Percentiles rank a stretch among this genome's conserved stretches.
These are phyloP conservation scores for Pythium dissotocum DNA, from an alignment of 352 stramenopile genomes.

Conservation along the genomic window DNA sequence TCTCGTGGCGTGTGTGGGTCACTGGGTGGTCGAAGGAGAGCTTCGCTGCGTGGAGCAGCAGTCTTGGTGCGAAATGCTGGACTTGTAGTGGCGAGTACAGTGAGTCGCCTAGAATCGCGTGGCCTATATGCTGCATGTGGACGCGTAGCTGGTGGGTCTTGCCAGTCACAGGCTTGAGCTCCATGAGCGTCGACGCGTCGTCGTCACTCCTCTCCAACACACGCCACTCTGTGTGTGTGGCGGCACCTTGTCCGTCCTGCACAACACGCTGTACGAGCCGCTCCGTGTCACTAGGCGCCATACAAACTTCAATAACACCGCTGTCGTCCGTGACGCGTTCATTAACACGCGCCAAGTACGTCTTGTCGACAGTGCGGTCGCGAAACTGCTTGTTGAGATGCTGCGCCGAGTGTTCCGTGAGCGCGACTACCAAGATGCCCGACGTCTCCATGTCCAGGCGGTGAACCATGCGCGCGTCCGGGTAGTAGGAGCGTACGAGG, in stretches of 20 bases:
- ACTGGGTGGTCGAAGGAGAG: slow-evolving; percentile 22
- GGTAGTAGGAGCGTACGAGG: slow-evolving; percentile 43
- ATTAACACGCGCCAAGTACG: slow-evolving; percentile 56
- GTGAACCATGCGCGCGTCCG: slow-evolving; percentile 70
- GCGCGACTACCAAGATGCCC: slow-evolving; percentile 63
- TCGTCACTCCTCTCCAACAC: slow-evolving; percentile 30
- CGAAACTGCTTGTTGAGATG: slow-evolving; percentile 71
- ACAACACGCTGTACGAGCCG: slow-evolving; percentile 59
- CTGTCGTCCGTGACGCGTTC: slow-evolving; percentile 35
- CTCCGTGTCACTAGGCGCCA: slow-evolving; percentile 50
- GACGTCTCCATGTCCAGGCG: slow-evolving; percentile 80
- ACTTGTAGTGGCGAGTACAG: slow-evolving; percentile 75
- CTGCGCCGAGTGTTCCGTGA: slow-evolving; percentile 59
- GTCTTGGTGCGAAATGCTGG: slow-evolving; percentile 35
- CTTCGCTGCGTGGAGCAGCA: slow-evolving; percentile 29
- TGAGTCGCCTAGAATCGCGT: slow-evolving; percentile 92
- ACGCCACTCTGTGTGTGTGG: slow-evolving; percentile 34
- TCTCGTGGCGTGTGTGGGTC: slow-evolving; percentile 5
- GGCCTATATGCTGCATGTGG: slow-evolving; percentile 90
- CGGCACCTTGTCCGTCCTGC: slow-evolving; percentile 7
- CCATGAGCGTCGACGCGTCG: slow-evolving; percentile 42
- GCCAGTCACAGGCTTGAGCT: slow-evolving; percentile 73
- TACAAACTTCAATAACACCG: slow-evolving; percentile 41
- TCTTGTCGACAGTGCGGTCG: slow-evolving; percentile 53
- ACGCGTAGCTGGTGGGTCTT: slow-evolving; percentile 96